phyloP scores from a whole-genome alignment of 805 yeast genomes.

The Kodamaea nitidulidarum region DNA sequence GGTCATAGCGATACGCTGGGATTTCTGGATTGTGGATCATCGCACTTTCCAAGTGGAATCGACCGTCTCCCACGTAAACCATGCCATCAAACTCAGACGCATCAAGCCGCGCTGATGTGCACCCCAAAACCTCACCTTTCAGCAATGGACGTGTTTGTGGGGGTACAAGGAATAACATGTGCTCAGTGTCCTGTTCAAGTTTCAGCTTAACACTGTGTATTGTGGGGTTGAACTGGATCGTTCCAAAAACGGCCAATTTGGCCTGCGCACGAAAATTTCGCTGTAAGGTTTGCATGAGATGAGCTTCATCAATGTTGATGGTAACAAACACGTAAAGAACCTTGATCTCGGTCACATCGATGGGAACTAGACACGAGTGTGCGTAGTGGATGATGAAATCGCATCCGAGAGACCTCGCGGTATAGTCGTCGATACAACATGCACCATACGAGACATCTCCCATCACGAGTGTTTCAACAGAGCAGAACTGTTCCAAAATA shows the following conservation, averaged over 20 bases:
- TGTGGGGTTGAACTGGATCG: constrained; percentile 95
- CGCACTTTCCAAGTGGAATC: constrained; percentile 91
- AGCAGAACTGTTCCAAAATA: constrained; percentile 86
- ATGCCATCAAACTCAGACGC: constrained; percentile 65
- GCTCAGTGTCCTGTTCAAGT: constrained; percentile 46
- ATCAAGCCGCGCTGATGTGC: constrained; percentile 83
- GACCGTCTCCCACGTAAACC: constrained; percentile 92
- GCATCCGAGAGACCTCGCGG: constrained; percentile 89
- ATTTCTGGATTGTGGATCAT: constrained; percentile 95
- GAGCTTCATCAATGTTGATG: constrained; percentile 79
- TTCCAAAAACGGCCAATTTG: constrained; percentile 82
- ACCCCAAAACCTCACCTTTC: constrained; percentile 93
- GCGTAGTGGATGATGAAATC: constrained; percentile 96
- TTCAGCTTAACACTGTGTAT: constrained; percentile 72
- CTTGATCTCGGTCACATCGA: constrained; percentile 85
- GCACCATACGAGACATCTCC: constrained; percentile 99
- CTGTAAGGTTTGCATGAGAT: constrained; percentile 70
- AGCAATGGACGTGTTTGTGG: constrained; percentile 93
- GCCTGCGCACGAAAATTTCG: constrained; percentile 63
- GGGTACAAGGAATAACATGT: constrained; percentile 61
- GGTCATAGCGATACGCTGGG: constrained; percentile 93
- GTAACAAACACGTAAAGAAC: constrained; percentile 95
- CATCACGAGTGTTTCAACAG: constrained; percentile 86
- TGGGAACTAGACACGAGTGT: constrained; percentile 94
- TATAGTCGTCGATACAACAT: constrained; percentile 94